phyloP scores from a whole-genome alignment of 306 rosid species.

The Quercus suber region DNA sequence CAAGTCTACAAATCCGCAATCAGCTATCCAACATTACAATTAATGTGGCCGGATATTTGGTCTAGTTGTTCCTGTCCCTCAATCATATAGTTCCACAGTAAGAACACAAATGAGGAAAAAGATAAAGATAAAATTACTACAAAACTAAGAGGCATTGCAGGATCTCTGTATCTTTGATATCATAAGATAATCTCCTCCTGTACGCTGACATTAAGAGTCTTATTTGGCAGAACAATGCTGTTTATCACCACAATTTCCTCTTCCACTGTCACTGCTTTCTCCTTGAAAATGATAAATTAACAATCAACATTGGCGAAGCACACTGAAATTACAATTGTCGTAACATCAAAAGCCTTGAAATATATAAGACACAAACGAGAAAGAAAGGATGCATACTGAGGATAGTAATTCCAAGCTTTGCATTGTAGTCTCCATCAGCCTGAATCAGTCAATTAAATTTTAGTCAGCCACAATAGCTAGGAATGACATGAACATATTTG shows the following conservation, averaged over 20 bases:
- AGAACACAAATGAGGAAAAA: no score
- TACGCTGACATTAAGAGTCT: conserved; percentile 83
- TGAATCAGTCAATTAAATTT: conserved; percentile 24
- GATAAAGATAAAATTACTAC: neutral
- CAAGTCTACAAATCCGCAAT: no score
- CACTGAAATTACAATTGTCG: neutral
- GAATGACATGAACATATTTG: neutral
- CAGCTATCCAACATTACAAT: no score
- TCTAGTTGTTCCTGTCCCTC: no score
- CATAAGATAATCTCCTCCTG: conserved; percentile 86
- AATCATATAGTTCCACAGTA: no score
- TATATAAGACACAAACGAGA: neutral
- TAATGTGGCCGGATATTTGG: no score
- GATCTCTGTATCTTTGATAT: neutral
- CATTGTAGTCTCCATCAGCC: conserved; percentile 81
- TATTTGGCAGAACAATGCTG: conserved; percentile 86
- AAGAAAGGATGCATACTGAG: conserved; percentile 50
- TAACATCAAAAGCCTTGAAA: neutral
- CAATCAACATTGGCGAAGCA: neutral
- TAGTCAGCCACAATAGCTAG: conserved; percentile 17
- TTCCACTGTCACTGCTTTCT: conserved; percentile 81
- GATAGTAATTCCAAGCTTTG: conserved; percentile 83
- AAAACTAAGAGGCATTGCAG: conserved; percentile 9
- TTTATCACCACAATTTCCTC: conserved; percentile 87
- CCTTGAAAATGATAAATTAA: conserved; percentile 43